Percentiles rank a stretch among this genome's conserved stretches.
phyloP scores from a whole-genome alignment of 1,284 basidiomycete genomes.

The Ganoderma meredithae region DNA sequence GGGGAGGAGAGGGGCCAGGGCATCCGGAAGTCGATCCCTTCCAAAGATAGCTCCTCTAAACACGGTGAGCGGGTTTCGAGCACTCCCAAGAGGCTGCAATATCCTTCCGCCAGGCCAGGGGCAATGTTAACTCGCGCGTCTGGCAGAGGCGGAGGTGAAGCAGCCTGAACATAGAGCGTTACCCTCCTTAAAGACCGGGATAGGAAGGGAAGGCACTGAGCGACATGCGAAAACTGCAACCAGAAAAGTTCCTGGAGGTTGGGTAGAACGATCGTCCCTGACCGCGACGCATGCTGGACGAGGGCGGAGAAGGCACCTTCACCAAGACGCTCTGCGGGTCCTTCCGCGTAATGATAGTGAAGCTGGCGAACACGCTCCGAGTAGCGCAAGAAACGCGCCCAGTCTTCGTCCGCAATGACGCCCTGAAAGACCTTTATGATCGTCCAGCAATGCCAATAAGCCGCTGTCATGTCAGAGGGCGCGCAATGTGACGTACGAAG shows the following conservation, averaged over 20 bases:
- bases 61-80: slow-evolving; percentile 18
- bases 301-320: slow-evolving; percentile 24
- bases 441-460: background rate
- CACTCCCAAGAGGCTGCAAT: slow-evolving; percentile 5
- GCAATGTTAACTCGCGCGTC: background rate
- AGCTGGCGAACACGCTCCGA: slow-evolving; percentile 26
- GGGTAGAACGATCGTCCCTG: slow-evolving; percentile 21
- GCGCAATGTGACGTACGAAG: slow-evolving; percentile 3
- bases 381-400: slow-evolving; percentile 24
- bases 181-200: slow-evolving; percentile 22
- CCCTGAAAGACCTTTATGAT: background rate
- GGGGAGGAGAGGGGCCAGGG: slow-evolving; percentile 12
- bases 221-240: slow-evolving; percentile 24
- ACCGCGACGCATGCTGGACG: slow-evolving; percentile 12
- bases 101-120: background rate
- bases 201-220: slow-evolving; percentile 26
- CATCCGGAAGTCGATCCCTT: slow-evolving; percentile 24
- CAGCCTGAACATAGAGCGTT: slow-evolving; percentile 24
- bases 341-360: slow-evolving; percentile 23
- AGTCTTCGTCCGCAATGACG: slow-evolving; percentile 14
- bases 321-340: slow-evolving; percentile 18
- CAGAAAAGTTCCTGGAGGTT: slow-evolving; percentile 28
- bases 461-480: background rate
- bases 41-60: slow-evolving; percentile 24
- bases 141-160: background rate